phyloP scores from a whole-genome alignment of 148 eudicot genomes.

The Hydrangea macrophylla region DNA sequence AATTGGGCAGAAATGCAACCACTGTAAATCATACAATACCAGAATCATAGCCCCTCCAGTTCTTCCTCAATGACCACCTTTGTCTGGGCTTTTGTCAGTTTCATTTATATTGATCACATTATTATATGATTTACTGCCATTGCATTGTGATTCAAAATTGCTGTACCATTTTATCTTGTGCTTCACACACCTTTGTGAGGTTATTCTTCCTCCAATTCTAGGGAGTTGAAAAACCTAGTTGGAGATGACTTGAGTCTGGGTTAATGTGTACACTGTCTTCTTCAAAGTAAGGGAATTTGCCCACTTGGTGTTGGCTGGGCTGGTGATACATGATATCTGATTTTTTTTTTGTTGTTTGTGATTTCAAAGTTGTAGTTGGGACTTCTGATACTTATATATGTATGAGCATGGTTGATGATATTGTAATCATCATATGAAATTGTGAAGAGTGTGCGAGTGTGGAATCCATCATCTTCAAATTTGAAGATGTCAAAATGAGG shows the following conservation, averaged over 20 bases:
- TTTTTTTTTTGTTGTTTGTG: too few species aligned
- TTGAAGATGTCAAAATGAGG: too few species aligned
- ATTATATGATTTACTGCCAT: neutral
- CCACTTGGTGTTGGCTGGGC: neutral
- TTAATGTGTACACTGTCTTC: neutral
- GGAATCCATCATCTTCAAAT: too few species aligned
- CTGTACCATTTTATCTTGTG: neutral
- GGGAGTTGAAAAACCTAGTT: neutral
- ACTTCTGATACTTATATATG: too few species aligned
- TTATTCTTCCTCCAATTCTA: constrained; percentile 7
- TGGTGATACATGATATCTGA: neutral
- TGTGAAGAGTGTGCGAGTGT: too few species aligned
- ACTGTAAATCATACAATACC: constrained; percentile 84
- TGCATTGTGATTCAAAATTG: neutral
- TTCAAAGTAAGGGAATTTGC: neutral
- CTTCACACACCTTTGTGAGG: neutral
- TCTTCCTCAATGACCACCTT: constrained; percentile 46
- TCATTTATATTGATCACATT: neutral
- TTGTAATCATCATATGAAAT: too few species aligned
- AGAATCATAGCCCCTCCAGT: constrained; percentile 77
- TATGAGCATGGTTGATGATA: too few species aligned
- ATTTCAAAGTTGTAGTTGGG: too few species aligned
- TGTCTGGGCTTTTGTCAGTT: neutral
- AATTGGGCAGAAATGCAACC: constrained; percentile 90
- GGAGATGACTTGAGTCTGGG: neutral